Evolutionary conservation across 2,329 filamentous ascomycete species (phyloP), one percentile per base, ranked within the genome.

Genomic region (Myriangium duriaei): DNA sequence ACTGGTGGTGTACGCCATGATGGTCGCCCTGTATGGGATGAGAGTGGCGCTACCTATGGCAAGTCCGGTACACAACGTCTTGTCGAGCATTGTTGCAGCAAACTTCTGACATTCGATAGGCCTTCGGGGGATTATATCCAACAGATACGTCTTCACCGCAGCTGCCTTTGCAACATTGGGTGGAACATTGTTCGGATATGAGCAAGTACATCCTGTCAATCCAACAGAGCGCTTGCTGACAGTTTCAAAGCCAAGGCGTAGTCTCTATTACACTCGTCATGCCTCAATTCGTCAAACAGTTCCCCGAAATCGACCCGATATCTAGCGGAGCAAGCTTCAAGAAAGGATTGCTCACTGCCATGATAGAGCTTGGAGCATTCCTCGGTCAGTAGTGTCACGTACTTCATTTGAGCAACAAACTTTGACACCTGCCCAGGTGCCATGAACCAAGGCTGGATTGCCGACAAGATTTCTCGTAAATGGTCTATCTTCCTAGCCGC

Each of bases 331-430:
- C 61, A 2, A 63, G 63, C 4, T 63, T 63, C 46, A 60, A 55
- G 53, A 63, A 62, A 42, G 61, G 61, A 11, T 45, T 63, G 4
- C 52, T 71, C 56, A 72, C 68, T 6, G 68, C 68, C 3, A 71
- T 71, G 67, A 64, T 72, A 34, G 66, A 71, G 42, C 46, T 71
- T 13, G 68, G 69, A n/a, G 69, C 68, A 6, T 51, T 70, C 12
- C 34, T 63, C 3, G 60, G 32, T 26, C 7, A 26, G 21, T 26
- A 7, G n/a, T n/a, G 7, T n/a, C n/a, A n/a, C 24, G 5, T 12
- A 16, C 31, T 9, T 45, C 21, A 30, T 50, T 33, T 52, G 63
- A 34, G 62, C 61, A 3, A 39, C 66, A n/a, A 65, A 62, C 26
- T 7, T 12, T 45, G 16, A 33, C 51, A 63, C 21, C 21, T 26